Conservation (phyloP, 768 basidiomycete genomes). For the Dioszegia aurantiaca region DNA sequence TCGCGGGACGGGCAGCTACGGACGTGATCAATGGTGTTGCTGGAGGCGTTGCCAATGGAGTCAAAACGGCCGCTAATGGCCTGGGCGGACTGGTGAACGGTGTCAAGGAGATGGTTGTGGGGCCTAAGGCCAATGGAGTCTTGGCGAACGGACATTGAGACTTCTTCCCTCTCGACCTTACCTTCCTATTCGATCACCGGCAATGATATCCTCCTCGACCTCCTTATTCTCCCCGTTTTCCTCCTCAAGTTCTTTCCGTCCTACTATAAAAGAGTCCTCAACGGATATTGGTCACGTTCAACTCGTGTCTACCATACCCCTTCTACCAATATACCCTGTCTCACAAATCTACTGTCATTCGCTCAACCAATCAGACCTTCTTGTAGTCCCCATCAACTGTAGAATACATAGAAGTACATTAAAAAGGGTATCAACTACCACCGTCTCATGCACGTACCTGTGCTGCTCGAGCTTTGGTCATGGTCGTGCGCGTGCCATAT, state of each 20-base stretch:
- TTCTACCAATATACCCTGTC: neutral
- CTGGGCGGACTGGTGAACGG: constrained; percentile 20
- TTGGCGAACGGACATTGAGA: constrained; percentile 25
- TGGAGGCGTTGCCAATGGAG: constrained; percentile 9
- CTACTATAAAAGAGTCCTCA: constrained; percentile 14
- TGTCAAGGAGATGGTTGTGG: constrained; percentile 15
- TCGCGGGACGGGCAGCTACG: neutral
- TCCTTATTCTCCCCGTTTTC: neutral
- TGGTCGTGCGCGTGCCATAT: no score
- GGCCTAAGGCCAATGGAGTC: constrained; percentile 4
- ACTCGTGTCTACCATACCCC: constrained; percentile 15
- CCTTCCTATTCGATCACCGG: no score
- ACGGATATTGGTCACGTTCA: constrained; percentile 28
- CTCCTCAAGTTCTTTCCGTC: no score
- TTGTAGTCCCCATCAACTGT: constrained; percentile 3
- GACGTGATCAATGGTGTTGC: constrained; percentile 20
- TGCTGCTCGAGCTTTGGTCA: no score
- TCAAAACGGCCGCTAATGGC: constrained; percentile 11
- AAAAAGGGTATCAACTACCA: constrained; percentile 11
- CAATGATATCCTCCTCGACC: neutral
- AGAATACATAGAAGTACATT: constrained; percentile 6
- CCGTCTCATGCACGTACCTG: neutral
- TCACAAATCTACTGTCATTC: no score
- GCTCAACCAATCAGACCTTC: no score
- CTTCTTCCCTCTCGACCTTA: neutral